Conservation (phyloP, 495 filamentous ascomycete genomes). For the Darksidea phi region DNA sequence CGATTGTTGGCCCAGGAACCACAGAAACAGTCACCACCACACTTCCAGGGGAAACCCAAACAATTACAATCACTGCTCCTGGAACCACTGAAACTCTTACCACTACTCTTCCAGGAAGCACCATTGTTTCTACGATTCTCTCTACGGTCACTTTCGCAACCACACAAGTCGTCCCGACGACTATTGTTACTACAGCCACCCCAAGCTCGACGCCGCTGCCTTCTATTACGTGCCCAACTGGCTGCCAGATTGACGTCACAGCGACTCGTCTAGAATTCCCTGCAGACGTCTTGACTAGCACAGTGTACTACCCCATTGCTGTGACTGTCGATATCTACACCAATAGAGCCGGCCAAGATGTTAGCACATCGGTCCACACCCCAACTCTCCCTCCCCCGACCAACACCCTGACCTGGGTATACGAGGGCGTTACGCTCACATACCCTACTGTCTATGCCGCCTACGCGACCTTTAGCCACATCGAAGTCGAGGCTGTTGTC, state of each 20-base stretch:
- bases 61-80: slow-evolving; percentile 1
- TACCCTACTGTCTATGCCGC: slow-evolving; percentile 30
- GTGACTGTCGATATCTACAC: slow-evolving; percentile 21
- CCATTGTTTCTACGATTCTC: slow-evolving; percentile 24
- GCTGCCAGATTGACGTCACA: slow-evolving; percentile 30
- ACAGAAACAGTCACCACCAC: neutral
- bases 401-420: slow-evolving; percentile 27
- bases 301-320: slow-evolving; percentile 5
- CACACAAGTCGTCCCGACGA: slow-evolving; percentile 21
- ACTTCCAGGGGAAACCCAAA: neutral
- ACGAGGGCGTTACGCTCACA: slow-evolving; percentile 21
- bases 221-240: slow-evolving; percentile 21
- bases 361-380: neutral
- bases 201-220: slow-evolving; percentile 1
- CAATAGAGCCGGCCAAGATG: slow-evolving; percentile 7
- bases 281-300: slow-evolving; percentile 20
- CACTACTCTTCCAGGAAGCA: slow-evolving; percentile 17
- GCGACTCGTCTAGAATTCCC: slow-evolving; percentile 26
- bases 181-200: slow-evolving; percentile 7
- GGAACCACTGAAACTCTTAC: slow-evolving; percentile 8
- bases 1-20: slow-evolving; percentile 8
- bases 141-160: slow-evolving; percentile 12
- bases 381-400: neutral
- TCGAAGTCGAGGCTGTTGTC: slow-evolving; percentile 8
- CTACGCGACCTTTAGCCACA: slow-evolving; percentile 26